Evolutionary conservation across 1,139 yeast species (phyloP).

Genomic region (Pneumocystis canis): DNA sequence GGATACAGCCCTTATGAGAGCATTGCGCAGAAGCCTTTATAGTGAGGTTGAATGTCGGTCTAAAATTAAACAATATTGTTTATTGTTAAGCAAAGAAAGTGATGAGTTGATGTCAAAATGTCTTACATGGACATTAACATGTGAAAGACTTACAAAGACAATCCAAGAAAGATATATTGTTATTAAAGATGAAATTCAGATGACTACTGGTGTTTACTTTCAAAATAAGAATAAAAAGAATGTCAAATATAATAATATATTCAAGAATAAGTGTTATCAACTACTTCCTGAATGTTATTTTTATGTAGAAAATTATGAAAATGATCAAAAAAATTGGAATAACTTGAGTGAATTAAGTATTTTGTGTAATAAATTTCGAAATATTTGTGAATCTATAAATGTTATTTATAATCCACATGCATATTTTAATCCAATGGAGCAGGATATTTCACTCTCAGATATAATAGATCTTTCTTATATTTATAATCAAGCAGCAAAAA

Average conservation of each 20-base stretch:
- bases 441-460: background rate
- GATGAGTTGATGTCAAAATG: background rate
- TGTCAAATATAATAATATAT: background rate
- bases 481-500: background rate
- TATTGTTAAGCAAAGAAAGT: background rate
- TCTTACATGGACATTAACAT: background rate
- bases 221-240: background rate
- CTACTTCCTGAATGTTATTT: background rate
- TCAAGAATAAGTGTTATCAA: background rate
- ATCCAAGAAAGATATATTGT: background rate
- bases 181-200: background rate
- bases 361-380: background rate
- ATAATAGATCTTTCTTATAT: background rate
- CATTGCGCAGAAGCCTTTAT: background rate
- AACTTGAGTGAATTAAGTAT: background rate
- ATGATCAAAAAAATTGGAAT: background rate
- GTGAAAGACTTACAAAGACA: background rate
- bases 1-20: background rate
- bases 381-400: background rate
- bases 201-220: background rate
- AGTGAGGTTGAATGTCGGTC: background rate
- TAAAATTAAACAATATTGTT: background rate
- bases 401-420: background rate
- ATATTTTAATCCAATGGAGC: background rate
- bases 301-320: background rate